These are phyloP conservation scores for Penicillium coprophilum DNA, from an alignment of 495 filamentous ascomycete species.

Conservation along the genomic window DNA sequence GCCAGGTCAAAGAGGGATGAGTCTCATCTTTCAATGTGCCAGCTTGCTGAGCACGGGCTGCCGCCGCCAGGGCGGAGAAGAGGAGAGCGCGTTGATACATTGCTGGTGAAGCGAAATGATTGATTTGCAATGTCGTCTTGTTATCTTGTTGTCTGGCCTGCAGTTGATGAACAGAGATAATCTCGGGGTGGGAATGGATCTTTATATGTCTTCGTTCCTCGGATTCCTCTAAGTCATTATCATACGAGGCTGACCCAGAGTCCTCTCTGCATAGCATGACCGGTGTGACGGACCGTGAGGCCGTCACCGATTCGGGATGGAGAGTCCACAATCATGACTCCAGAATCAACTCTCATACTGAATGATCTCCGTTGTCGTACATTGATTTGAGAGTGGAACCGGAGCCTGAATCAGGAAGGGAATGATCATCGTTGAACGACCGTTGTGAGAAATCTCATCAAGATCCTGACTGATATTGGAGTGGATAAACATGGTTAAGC, in stretches of 20 bases:
- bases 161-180: constrained; percentile 25
- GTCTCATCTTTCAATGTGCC: constrained; percentile 56
- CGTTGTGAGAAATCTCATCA: constrained; percentile 5
- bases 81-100: constrained; percentile 39
- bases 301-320: constrained; percentile 28
- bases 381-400: constrained; percentile 25
- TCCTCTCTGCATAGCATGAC: constrained; percentile 9
- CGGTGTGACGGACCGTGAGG: constrained; percentile 28
- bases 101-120: constrained; percentile 13
- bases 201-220: constrained; percentile 28
- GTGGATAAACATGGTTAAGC: constrained; percentile 13
- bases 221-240: neutral
- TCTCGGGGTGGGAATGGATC: neutral
- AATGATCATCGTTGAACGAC: constrained; percentile 18
- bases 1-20: constrained; percentile 59
- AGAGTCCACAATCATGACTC: constrained; percentile 15
- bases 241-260: constrained; percentile 8
- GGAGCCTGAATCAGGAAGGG: constrained; percentile 19
- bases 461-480: constrained; percentile 3
- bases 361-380: constrained; percentile 16
- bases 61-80: constrained; percentile 28
- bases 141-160: constrained; percentile 32
- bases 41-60: constrained; percentile 50
- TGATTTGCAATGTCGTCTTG: constrained; percentile 4
- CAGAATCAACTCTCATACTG: constrained; percentile 20